phyloP scores from a whole-genome alignment of 345 rosid genomes.

The Carallia brachiata region DNA sequence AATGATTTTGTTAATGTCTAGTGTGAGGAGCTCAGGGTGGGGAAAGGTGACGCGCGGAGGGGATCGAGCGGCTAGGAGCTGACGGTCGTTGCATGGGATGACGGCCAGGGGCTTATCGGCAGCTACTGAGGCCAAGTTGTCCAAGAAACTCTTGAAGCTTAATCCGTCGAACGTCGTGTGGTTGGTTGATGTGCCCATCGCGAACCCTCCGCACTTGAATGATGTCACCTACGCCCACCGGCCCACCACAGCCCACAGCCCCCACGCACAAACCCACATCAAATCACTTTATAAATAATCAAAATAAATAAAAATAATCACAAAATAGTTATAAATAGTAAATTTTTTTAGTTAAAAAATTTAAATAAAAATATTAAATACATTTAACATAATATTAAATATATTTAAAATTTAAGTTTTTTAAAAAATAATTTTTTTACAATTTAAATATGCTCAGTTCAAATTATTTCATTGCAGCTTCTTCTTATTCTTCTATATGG shows the following conservation, averaged over 20 bases:
- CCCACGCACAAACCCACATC: too few relatives aligned
- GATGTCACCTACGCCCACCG: constrained; percentile 55
- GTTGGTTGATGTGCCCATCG: constrained; percentile 61
- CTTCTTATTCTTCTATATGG: too few relatives aligned
- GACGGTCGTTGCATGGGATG: constrained; percentile 68
- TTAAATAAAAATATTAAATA: too few relatives aligned
- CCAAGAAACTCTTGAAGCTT: constrained; percentile 69
- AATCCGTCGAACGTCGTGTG: constrained; percentile 69
- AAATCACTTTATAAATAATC: not conserved
- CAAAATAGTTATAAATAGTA: too few relatives aligned
- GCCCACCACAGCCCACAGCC: too few relatives aligned
- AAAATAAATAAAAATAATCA: too few relatives aligned
- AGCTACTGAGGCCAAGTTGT: constrained; percentile 63
- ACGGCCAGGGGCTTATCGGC: constrained; percentile 47
- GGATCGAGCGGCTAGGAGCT: constrained; percentile 65
- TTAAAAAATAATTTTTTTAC: too few relatives aligned
- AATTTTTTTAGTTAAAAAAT: too few relatives aligned
- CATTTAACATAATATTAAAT: too few relatives aligned
- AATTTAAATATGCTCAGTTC: too few relatives aligned
- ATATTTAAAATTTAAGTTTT: too few relatives aligned
- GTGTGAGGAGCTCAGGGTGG: constrained; percentile 64
- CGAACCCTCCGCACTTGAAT: constrained; percentile 80
- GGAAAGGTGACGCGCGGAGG: constrained; percentile 71
- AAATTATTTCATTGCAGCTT: too few relatives aligned
- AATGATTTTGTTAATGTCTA: constrained; percentile 27